These are phyloP conservation scores for Penicillium odoratum DNA, from an alignment of 495 filamentous ascomycete species.

Conservation along the genomic window DNA sequence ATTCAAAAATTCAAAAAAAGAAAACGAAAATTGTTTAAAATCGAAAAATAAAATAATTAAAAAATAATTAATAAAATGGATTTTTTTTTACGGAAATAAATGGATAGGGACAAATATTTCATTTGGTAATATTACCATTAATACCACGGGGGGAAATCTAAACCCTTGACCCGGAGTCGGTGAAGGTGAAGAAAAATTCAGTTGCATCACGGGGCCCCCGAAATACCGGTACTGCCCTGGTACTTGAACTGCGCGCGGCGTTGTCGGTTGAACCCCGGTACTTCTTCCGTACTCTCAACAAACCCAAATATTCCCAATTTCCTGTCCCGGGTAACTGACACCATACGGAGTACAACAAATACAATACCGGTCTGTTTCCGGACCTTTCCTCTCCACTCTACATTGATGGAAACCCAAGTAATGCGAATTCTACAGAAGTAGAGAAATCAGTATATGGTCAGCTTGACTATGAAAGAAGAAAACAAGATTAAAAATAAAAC, in stretches of 20 bases:
- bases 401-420: not conserved
- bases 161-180: slow-evolving; percentile 5
- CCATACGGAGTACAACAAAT: not conserved
- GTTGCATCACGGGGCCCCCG: slow-evolving; percentile 28
- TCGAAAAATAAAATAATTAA: slow-evolving; percentile 22
- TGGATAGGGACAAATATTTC: too few species aligned
- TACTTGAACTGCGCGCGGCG: not conserved
- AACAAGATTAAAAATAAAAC: not conserved
- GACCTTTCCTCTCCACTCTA: not conserved
- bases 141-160: not conserved
- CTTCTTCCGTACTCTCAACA: not conserved
- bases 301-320: not conserved
- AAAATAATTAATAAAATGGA: slow-evolving; percentile 20
- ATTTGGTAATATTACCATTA: not conserved
- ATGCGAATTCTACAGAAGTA: not conserved
- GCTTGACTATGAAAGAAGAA: slow-evolving; percentile 1
- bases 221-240: not conserved
- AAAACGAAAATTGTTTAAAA: slow-evolving; percentile 24
- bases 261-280: slow-evolving; percentile 7
- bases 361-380: slow-evolving; percentile 7
- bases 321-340: not conserved
- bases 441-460: slow-evolving; percentile 2
- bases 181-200: slow-evolving; percentile 26
- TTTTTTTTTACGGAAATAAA: not conserved
- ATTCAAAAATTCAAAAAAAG: slow-evolving; percentile 17